phyloP scores from a whole-genome alignment of 768 basidiomycete species.

The Daedaleopsis nitida region DNA sequence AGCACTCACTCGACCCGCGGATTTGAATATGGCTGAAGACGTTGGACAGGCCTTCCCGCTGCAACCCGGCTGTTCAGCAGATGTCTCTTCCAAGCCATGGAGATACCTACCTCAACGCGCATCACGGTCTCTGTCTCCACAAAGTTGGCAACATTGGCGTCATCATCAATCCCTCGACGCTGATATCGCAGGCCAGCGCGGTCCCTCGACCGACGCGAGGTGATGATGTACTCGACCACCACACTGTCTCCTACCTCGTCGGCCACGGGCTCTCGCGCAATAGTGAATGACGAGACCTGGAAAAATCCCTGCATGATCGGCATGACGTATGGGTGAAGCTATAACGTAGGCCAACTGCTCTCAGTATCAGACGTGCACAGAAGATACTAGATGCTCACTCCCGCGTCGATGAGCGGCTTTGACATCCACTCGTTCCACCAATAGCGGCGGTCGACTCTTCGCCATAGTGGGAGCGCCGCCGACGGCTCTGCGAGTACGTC shows the following conservation, averaged over 20 bases:
- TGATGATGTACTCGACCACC: slow-evolving; percentile 73
- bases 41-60: slow-evolving; percentile 78
- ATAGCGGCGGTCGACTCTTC: slow-evolving; percentile 84
- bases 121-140: slow-evolving; percentile 93
- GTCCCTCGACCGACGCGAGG: slow-evolving; percentile 85
- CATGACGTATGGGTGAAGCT: slow-evolving; percentile 84
- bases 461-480: slow-evolving; percentile 84
- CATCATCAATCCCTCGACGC: slow-evolving; percentile 90
- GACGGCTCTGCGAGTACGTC: slow-evolving; percentile 71
- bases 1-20: slow-evolving; percentile 80
- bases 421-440: slow-evolving; percentile 97
- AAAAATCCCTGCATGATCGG: slow-evolving; percentile 95
- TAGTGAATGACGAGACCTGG: slow-evolving; percentile 68
- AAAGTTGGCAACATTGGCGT: slow-evolving; percentile 93
- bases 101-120: slow-evolving; percentile 65
- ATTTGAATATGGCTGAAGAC: slow-evolving; percentile 89
- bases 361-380: too few species aligned
- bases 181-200: slow-evolving; percentile 95
- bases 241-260: slow-evolving; percentile 39
- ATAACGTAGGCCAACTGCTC: not conserved
- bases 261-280: slow-evolving; percentile 51
- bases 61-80: slow-evolving; percentile 1
- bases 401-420: slow-evolving; percentile 84
- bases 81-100: too few species aligned
- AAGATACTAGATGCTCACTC: slow-evolving; percentile 49